phyloP scores from a whole-genome alignment of 345 rosid genomes.

The Diplotaxis tenuifolia region DNA sequence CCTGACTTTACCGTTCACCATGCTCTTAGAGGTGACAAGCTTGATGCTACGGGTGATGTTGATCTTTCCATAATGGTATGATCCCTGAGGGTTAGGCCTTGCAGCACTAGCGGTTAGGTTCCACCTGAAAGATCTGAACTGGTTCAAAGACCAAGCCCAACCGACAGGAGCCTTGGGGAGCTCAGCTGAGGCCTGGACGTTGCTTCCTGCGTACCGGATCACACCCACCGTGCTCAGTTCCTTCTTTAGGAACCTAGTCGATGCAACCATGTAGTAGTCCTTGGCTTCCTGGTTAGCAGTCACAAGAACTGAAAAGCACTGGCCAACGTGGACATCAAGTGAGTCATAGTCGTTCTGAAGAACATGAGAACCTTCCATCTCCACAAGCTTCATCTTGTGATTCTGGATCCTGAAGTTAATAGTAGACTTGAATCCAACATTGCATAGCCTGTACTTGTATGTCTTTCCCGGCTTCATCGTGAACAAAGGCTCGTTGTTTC shows the following conservation, averaged over 20 bases:
- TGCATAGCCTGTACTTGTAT: constrained; percentile 62
- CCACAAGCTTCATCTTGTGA: no score
- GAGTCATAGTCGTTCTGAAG: no score
- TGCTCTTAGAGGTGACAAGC: constrained; percentile 42
- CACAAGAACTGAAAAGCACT: constrained; percentile 55
- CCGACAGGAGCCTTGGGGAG: constrained; percentile 53
- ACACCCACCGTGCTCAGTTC: constrained; percentile 39
- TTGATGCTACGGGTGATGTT: constrained; percentile 61
- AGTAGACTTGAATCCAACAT: constrained; percentile 51
- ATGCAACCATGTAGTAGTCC: no score
- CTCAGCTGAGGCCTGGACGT: constrained; percentile 42
- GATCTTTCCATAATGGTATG: no score
- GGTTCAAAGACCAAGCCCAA: constrained; percentile 71
- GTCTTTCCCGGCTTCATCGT: constrained; percentile 67
- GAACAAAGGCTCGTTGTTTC: constrained; percentile 44
- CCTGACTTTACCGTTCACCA: constrained; percentile 46
- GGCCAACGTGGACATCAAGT: constrained; percentile 66
- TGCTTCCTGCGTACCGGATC: constrained; percentile 45
- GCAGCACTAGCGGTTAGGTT: no score
- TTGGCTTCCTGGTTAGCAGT: constrained; percentile 51
- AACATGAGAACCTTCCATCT: no score
- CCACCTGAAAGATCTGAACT: constrained; percentile 65
- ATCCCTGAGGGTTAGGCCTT: no score
- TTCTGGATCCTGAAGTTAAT: constrained; percentile 63
- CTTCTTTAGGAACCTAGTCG: constrained; percentile 49